Conservation (phyloP, 495 filamentous ascomycete genomes). For the Talaromyces stipitatus region DNA sequence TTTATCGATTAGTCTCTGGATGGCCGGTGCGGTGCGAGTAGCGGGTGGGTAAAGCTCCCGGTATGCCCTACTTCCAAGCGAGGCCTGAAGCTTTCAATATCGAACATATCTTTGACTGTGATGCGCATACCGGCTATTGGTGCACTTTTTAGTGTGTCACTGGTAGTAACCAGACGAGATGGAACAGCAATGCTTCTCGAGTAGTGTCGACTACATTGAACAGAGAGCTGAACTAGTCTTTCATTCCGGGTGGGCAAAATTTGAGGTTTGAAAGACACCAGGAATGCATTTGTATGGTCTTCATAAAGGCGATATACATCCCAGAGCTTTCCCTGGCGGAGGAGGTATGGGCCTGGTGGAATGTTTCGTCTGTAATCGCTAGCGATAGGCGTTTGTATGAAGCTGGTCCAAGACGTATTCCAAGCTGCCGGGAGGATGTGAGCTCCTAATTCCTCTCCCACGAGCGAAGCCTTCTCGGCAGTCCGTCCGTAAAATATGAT, state of each 20-base stretch:
- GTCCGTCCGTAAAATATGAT: neutral
- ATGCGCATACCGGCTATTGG: slow-evolving; percentile 21
- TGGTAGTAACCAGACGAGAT: slow-evolving; percentile 12
- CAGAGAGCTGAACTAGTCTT: neutral
- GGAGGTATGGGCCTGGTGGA: neutral
- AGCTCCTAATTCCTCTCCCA: neutral
- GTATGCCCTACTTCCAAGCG: slow-evolving; percentile 15
- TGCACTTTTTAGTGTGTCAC: neutral
- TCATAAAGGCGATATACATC: neutral
- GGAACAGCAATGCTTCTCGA: slow-evolving; percentile 13
- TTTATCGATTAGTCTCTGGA: slow-evolving; percentile 15
- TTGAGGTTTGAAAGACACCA: neutral
- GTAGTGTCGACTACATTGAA: neutral
- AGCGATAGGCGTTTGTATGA: neutral
- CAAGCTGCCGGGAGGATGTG: neutral
- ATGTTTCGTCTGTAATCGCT: neutral
- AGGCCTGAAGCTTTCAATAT: slow-evolving; percentile 18
- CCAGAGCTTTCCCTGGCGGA: neutral
- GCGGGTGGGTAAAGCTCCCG: slow-evolving; percentile 9
- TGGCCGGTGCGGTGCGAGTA: neutral
- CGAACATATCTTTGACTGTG: slow-evolving; percentile 25
- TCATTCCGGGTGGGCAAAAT: neutral
- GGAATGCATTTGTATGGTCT: neutral
- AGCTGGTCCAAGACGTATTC: neutral
- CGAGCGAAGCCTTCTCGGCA: neutral